Evolutionary conservation across 306 rosid species (phyloP), one percentile per base, ranked within the genome.

Genomic region (Gleditsia sinensis): DNA sequence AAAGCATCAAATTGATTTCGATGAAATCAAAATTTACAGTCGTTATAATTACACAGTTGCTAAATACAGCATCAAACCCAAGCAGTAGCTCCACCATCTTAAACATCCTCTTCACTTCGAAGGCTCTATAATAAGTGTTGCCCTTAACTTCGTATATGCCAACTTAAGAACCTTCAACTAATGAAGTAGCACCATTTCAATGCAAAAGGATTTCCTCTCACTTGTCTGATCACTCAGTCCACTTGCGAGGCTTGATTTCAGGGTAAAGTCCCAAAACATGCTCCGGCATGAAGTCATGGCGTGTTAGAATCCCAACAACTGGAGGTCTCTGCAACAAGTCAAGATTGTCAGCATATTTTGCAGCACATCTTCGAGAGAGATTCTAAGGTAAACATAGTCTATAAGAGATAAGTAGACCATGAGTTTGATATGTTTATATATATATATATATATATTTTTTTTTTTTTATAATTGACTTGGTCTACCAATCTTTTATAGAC

Each of bases 261-360:
- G 93, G 91, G 81, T 86, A 71, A 32, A 87, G 96, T 81, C 89
- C 89, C 82, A 90, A 78, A 54, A 93, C 60, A 78, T 90, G 97
- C 69, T 93, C 98, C 1, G 88, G 92, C 98, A 93, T 89, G 69
- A 93, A 89, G 84, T 93, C 96, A 16, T 93, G 98, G 71, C 98
- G 87, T 0, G 97, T 93, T 49, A 93, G 86, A 72, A 93, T 93
- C 69, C 98, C 96, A 60, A 81, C 96, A 54, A 86, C 80, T 0
- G 97, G 98, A 78, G 95, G 91, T 74, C 97, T 90, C 98, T 93
- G 98, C 85, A 80, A 78, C 23, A 75, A 37, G 65, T 36, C 30
- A 59, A 72, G 23, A 53, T 32, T 45, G 58, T 80, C 48, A 80
- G 58, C 39, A 79, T 53, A 46, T 45, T 45, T 74, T 59, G 56